Evolutionary conservation across 2,329 filamentous ascomycete genomes (phyloP).

Genomic region (Trichoderma koningii): DNA sequence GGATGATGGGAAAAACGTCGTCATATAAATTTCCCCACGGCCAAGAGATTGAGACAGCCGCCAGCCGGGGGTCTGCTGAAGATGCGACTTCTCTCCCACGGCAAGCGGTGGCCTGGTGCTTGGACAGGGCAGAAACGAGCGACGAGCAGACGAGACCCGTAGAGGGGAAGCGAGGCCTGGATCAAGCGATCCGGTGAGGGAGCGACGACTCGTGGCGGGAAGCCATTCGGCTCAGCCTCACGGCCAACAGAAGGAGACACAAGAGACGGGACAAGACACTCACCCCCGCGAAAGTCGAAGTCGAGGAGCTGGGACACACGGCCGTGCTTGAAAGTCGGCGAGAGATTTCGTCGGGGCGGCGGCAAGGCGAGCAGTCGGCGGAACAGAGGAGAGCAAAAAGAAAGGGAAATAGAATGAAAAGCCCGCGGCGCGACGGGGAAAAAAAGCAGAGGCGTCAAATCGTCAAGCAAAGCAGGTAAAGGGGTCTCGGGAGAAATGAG

Average conservation of each 20-base stretch:
- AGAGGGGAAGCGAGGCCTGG: constrained; percentile 24
- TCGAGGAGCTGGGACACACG: constrained; percentile 6
- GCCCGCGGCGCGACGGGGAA: constrained; percentile 13
- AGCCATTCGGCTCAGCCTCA: constrained; percentile 14
- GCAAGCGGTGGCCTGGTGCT: constrained; percentile 8
- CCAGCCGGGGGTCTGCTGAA: constrained; percentile 13
- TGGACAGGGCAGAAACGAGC: not conserved
- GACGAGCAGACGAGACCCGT: constrained; percentile 4
- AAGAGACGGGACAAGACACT: not conserved
- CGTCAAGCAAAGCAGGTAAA: constrained; percentile 18
- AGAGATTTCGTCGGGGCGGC: constrained; percentile 20
- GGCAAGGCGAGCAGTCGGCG: constrained; percentile 6
- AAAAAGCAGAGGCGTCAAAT: constrained; percentile 20
- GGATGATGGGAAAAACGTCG: constrained; percentile 20
- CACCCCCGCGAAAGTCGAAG: constrained; percentile 1
- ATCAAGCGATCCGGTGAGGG: constrained; percentile 16
- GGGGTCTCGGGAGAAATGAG: constrained; percentile 24
- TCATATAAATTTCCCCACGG: constrained; percentile 25
- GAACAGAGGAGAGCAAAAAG: constrained; percentile 12
- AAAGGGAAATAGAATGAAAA: constrained; percentile 5
- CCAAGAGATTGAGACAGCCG: constrained; percentile 17
- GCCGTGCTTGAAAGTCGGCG: constrained; percentile 4
- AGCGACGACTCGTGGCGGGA: not conserved
- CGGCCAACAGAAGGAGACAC: not conserved
- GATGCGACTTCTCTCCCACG: constrained; percentile 15